Evolutionary conservation across 345 rosid genomes (phyloP).

Genomic region (Salix dunnii): DNA sequence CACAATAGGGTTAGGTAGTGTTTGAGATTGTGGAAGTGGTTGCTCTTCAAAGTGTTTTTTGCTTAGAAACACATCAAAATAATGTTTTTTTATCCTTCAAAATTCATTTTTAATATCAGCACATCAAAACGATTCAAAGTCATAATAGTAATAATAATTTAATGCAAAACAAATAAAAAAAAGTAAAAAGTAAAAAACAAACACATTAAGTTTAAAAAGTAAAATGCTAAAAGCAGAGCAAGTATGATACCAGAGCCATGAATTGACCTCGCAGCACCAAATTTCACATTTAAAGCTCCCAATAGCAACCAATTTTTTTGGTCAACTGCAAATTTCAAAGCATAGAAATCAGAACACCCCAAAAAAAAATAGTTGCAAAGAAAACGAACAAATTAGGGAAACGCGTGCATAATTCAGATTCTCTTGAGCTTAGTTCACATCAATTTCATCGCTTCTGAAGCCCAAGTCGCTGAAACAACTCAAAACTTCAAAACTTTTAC

Average conservation of each 20-base stretch:
- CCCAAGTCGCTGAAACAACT: neutral
- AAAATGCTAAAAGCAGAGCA: neutral
- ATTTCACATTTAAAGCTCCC: slow-evolving; percentile 39
- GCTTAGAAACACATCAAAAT: too few species aligned
- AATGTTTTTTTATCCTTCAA: too few species aligned
- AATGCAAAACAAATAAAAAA: too few species aligned
- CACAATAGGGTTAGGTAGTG: neutral
- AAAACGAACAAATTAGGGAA: neutral
- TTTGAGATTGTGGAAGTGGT: too few species aligned
- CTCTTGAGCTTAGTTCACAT: neutral
- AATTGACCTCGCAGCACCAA: slow-evolving; percentile 53
- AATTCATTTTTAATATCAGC: too few species aligned
- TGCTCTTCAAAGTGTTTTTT: too few species aligned
- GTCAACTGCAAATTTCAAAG: slow-evolving; percentile 35
- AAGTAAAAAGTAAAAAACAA: too few species aligned
- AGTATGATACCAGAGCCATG: slow-evolving; percentile 72
- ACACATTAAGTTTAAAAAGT: neutral
- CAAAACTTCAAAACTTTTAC: neutral
- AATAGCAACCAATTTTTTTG: slow-evolving; percentile 42
- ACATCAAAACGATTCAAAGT: too few species aligned
- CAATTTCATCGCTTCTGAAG: neutral
- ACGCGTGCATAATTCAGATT: neutral
- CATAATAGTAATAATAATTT: too few species aligned
- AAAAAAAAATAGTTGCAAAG: neutral
- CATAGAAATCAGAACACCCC: neutral